These are phyloP conservation scores for Sarocladiaceae sp. DNA, from an alignment of 2,329 filamentous ascomycete species.

Conservation along the genomic window DNA sequence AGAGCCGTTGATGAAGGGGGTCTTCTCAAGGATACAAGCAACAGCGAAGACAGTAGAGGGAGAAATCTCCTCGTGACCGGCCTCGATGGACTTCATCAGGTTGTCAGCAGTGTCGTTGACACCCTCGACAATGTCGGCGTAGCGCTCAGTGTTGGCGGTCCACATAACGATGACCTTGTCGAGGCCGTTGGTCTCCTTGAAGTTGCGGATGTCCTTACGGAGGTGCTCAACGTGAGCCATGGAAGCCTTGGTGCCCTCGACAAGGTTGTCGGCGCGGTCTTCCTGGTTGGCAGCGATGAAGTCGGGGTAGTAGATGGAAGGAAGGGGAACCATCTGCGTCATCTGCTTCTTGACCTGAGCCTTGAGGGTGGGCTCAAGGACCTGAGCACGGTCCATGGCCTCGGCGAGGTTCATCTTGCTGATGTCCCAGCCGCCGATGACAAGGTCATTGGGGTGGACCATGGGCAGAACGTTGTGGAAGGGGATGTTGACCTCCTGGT, in stretches of 20 bases:
- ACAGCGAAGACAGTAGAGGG: constrained; percentile 96
- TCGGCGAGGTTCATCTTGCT: constrained; percentile 83
- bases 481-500: constrained; percentile 89
- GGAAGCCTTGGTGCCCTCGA: constrained; percentile 79
- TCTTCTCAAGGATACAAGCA: constrained; percentile 82
- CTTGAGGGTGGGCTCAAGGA: constrained; percentile 95
- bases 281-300: constrained; percentile 99
- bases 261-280: constrained; percentile 86
- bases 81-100: constrained; percentile 80
- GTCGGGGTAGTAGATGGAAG: constrained; percentile 97
- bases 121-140: constrained; percentile 79
- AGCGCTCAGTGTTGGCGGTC: constrained; percentile 99
- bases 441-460: constrained; percentile 94
- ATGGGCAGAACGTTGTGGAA: constrained; percentile 93
- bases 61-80: constrained; percentile 84
- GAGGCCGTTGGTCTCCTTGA: constrained; percentile 79
- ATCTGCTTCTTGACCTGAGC: constrained; percentile 88
- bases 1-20: constrained; percentile 98
- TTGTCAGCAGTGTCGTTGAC: constrained; percentile 98
- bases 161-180: constrained; percentile 97
- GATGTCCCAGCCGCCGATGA: constrained; percentile 97
- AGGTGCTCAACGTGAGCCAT: constrained; percentile 88
- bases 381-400: constrained; percentile 92
- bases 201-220: constrained; percentile 88
- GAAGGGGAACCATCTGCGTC: constrained; percentile 80